Evolutionary conservation across 139 green algal species (phyloP), one percentile per base, ranked within the genome.

Genomic region (Micractinium conductrix): DNA sequence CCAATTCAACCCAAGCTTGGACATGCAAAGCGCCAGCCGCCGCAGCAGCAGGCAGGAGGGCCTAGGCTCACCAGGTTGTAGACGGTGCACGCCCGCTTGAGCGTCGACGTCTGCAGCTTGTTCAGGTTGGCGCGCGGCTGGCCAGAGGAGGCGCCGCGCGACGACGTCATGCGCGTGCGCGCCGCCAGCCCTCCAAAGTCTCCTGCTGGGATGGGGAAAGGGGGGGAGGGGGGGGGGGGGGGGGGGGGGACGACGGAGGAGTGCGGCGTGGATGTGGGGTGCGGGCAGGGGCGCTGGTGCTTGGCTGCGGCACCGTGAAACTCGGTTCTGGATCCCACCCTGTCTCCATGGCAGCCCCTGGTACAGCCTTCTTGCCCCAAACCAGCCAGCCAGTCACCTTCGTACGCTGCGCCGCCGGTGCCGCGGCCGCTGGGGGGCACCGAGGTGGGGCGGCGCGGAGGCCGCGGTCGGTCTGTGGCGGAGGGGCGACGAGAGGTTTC

Each of bases 71-170:
- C 67, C 79, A 85, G 70, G 17, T 85, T 50, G 69, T 92, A 91
- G 55, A 88, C 76, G 2, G 86, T 70, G 45, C 91, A 81, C 50
- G 93, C 95, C 9, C 87, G 75, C 67, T 83, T 88, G 63, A 96
- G 84, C 10, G 91, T 78, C 14, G 78, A n/a, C 2, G 79, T 90
- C 68, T 96, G 87, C 74, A 96, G 91, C 87, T 91, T 92, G 68
- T 71, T 70, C 45, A 96, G 87, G 75, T 96, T 87, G 42, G 96
- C 84, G 37, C 84, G 79, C 78, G 89, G 82, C 72, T 63, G 71
- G 58, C 28, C 33, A 7, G 24, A 24, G 42, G 28, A 42, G 42
- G 37, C 9, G 16, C 40, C 35, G 35, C 69, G 58, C 0, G 58
- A 44, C 44, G 30, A 70, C 62, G 33, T 48, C 44, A 76, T 6